A percentile compares a stretch with the other conserved stretches of the same genome.
These are phyloP conservation scores for Paraphoma sp. DNA, from an alignment of 2,329 filamentous ascomycete species.

Conservation along the genomic window DNA sequence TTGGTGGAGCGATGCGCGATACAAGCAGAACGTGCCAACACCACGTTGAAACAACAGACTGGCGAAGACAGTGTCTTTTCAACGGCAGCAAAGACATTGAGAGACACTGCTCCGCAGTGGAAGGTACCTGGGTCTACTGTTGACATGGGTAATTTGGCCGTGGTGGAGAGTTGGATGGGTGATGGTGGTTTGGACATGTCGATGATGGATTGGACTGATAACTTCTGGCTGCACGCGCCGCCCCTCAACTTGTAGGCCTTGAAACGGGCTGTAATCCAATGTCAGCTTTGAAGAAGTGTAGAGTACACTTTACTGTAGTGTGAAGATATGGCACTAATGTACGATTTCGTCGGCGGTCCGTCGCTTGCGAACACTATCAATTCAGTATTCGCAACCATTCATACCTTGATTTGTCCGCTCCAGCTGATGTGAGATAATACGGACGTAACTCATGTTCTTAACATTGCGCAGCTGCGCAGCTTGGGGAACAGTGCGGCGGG, in stretches of 20 bases:
- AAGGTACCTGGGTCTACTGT: constrained; percentile 1
- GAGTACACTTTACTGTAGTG: too few species aligned
- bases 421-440: too few species aligned
- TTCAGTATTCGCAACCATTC: too few species aligned
- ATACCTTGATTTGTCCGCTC: too few species aligned
- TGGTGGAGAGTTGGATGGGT: not conserved
- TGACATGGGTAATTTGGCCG: not conserved
- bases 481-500: too few species aligned
- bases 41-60: constrained; percentile 10
- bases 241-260: constrained; percentile 11
- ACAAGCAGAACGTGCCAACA: constrained; percentile 12
- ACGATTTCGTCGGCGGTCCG: too few species aligned
- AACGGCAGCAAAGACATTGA: constrained; percentile 17
- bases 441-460: too few species aligned
- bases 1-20: constrained; percentile 15
- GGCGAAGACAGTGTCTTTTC: constrained; percentile 24
- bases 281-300: too few species aligned
- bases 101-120: constrained; percentile 18
- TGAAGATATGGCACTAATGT: too few species aligned
- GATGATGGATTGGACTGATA: constrained; percentile 19
- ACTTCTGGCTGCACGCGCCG: constrained; percentile 20
- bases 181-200: constrained; percentile 9
- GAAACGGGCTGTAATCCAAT: too few species aligned
- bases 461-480: too few species aligned
- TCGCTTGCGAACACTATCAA: too few species aligned